Evolutionary conservation across 2,329 filamentous ascomycete species (phyloP).

Genomic region (Paraphaeosphaeria minitans): DNA sequence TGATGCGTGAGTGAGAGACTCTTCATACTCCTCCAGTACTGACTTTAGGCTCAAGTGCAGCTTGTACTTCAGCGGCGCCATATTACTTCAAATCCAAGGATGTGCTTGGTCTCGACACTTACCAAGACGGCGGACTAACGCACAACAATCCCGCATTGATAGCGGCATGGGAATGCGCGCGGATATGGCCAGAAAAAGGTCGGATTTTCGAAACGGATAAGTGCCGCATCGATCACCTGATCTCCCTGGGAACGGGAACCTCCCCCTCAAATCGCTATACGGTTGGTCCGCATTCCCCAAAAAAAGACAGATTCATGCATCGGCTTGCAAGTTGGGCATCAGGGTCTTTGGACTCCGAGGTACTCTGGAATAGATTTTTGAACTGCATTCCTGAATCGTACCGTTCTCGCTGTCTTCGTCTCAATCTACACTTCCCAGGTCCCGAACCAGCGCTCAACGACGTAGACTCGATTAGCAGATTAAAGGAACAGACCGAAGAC

Average conservation of each 20-base stretch:
- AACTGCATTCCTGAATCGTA: slow-evolving; percentile 18
- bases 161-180: slow-evolving; percentile 25
- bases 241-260: slow-evolving; percentile 35
- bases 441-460: slow-evolving; percentile 27
- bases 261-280: slow-evolving; percentile 8
- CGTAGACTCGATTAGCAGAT: slow-evolving; percentile 15
- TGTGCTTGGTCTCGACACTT: slow-evolving; percentile 28
- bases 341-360: slow-evolving; percentile 28
- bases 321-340: slow-evolving; percentile 26
- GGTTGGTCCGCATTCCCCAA: slow-evolving; percentile 27
- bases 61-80: slow-evolving; percentile 34
- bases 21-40: slow-evolving; percentile 5
- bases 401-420: slow-evolving; percentile 23
- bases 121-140: slow-evolving; percentile 35
- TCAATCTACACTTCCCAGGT: slow-evolving; percentile 25
- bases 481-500: slow-evolving; percentile 15
- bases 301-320: slow-evolving; percentile 24
- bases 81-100: slow-evolving; percentile 34
- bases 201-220: slow-evolving; percentile 9
- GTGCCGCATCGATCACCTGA: slow-evolving; percentile 24
- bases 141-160: slow-evolving; percentile 35
- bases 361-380: slow-evolving; percentile 24
- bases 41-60: slow-evolving; percentile 22
- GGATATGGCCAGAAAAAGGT: slow-evolving; percentile 29
- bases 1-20: slow-evolving; percentile 26